These are phyloP conservation scores for Magnaporthiopsis incrustans DNA, from an alignment of 2,329 filamentous ascomycete genomes.

Conservation along the genomic window DNA sequence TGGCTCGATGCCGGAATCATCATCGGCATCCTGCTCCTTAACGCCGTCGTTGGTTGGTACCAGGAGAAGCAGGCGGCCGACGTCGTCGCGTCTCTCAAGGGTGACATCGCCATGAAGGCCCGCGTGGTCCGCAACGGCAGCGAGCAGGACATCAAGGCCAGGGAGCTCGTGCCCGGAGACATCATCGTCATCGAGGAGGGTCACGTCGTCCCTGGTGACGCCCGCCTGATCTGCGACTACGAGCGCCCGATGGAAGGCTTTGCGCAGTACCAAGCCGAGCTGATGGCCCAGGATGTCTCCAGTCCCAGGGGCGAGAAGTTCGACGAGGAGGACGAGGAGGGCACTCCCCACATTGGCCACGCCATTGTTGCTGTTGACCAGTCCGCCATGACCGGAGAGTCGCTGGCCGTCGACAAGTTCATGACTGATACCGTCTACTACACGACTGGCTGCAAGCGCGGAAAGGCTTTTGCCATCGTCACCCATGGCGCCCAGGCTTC, in stretches of 20 bases:
- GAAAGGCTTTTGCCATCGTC: conserved; percentile 64
- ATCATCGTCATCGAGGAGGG: conserved; percentile 70
- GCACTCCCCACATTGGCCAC: conserved; percentile 52
- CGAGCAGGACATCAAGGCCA: conserved; percentile 61
- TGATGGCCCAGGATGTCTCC: conserved; percentile 55
- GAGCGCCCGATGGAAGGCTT: conserved; percentile 48
- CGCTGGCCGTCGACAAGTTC: conserved; percentile 70
- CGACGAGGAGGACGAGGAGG: conserved; percentile 44
- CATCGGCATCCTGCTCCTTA: conserved; percentile 65
- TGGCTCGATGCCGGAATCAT: conserved; percentile 76
- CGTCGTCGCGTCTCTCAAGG: conserved; percentile 66
- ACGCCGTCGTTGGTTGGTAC: conserved; percentile 72
- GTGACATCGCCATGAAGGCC: conserved; percentile 71
- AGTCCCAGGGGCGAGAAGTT: conserved; percentile 50
- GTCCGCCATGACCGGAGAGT: conserved; percentile 75
- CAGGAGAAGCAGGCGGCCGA: conserved; percentile 76
- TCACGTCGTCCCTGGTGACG: conserved; percentile 60
- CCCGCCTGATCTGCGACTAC: conserved; percentile 66
- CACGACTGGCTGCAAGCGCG: conserved; percentile 75
- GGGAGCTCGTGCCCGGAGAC: conserved; percentile 69
- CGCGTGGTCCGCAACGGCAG: conserved; percentile 59
- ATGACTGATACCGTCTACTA: conserved; percentile 68
- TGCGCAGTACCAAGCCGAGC: conserved; percentile 39
- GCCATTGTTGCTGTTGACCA: conserved; percentile 66
- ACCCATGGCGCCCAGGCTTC: conserved; percentile 61